These are phyloP conservation scores for Tetrapyrgos nigripes DNA, from an alignment of 1,284 basidiomycete genomes.

Conservation along the genomic window DNA sequence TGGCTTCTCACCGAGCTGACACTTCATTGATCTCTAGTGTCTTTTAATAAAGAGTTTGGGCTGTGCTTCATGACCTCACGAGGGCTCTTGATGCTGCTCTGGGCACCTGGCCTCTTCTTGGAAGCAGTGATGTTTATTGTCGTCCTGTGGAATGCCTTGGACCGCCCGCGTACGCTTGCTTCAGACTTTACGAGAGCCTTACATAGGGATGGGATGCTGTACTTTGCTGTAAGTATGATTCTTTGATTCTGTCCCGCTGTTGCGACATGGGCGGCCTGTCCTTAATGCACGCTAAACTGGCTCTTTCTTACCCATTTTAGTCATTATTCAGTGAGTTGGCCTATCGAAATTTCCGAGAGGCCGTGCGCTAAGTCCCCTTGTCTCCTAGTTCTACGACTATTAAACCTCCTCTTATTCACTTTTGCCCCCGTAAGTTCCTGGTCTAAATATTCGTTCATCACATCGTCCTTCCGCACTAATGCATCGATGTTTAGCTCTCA, in stretches of 20 bases:
- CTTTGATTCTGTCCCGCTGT: too few species aligned
- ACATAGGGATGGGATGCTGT: slow-evolving; percentile 3
- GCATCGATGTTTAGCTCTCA: background rate
- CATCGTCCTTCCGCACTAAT: background rate
- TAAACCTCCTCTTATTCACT: background rate
- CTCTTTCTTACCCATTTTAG: background rate
- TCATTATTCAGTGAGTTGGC: background rate
- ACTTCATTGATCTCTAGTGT: background rate
- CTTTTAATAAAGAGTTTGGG: background rate
- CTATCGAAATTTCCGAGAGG: background rate
- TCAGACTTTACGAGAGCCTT: background rate
- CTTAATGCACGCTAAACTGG: background rate
- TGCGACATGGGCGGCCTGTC: too few species aligned
- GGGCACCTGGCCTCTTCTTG: slow-evolving; percentile 6
- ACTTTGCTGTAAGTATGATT: slow-evolving; percentile 6
- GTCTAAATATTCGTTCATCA: background rate
- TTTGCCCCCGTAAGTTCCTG: background rate
- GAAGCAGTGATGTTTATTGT: slow-evolving; percentile 1
- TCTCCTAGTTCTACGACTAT: background rate
- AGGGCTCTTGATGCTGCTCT: background rate
- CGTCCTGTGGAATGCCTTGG: background rate
- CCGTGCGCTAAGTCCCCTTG: background rate
- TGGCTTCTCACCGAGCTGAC: background rate
- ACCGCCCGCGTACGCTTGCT: background rate
- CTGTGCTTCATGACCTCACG: background rate